phyloP scores from a whole-genome alignment of 2,329 filamentous ascomycete genomes.

The Coniochaeta sp. region DNA sequence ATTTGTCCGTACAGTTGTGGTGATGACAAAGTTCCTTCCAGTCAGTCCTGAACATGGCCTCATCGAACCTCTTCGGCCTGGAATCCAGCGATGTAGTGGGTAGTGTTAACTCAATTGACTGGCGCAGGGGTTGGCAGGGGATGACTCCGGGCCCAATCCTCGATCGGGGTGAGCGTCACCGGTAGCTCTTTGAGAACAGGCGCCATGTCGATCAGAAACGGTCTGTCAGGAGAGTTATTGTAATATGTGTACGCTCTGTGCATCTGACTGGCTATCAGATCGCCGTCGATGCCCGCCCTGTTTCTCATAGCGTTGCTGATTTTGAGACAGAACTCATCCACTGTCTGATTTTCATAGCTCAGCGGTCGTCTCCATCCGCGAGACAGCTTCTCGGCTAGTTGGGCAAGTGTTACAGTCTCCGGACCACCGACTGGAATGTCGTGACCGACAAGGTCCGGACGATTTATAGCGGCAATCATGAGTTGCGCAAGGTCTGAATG shows the following conservation, averaged over 20 bases:
- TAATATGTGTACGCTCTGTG: constrained; percentile 32
- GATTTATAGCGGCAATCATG: constrained; percentile 25
- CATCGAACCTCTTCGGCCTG: no score
- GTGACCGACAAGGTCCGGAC: constrained; percentile 23
- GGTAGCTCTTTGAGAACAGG: constrained; percentile 23
- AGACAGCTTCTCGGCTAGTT: constrained; percentile 24
- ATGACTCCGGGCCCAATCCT: constrained; percentile 23
- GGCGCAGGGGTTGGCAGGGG: not conserved
- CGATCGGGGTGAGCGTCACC: constrained; percentile 22
- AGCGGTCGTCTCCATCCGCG: constrained; percentile 23
- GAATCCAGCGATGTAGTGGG: no score
- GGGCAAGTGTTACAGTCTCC: constrained; percentile 22
- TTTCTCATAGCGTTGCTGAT: constrained; percentile 23
- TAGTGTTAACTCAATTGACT: no score
- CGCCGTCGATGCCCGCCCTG: constrained; percentile 24
- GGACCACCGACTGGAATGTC: constrained; percentile 26
- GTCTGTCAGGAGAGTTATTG: constrained; percentile 27
- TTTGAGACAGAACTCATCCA: constrained; percentile 20
- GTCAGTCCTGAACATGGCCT: no score
- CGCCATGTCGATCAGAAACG: constrained; percentile 29
- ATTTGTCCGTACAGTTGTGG: no score
- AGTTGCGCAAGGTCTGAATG: constrained; percentile 29
- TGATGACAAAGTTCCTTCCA: no score
- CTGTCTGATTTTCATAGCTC: constrained; percentile 23
- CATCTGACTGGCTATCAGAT: constrained; percentile 27